These are phyloP conservation scores for Cicer cuneatum DNA, from an alignment of 306 rosid species.

Conservation along the genomic window DNA sequence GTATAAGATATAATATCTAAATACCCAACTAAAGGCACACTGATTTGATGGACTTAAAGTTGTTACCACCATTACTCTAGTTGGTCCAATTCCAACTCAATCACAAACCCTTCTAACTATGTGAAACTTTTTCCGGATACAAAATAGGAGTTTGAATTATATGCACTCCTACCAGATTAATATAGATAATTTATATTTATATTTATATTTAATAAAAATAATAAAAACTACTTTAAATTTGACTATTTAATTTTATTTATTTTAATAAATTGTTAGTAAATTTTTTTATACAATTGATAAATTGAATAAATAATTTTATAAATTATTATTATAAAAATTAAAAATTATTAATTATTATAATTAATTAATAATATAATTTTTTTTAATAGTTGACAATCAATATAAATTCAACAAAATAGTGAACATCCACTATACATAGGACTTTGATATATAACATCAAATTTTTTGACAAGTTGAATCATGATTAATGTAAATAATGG, in stretches of 20 bases:
- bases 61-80: slow-evolving; percentile 43
- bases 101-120: slow-evolving; percentile 27
- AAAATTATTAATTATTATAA: too few species aligned
- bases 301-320: too few species aligned
- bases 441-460: slow-evolving; percentile 32
- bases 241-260: too few species aligned
- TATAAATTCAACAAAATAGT: slow-evolving; percentile 33
- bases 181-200: too few species aligned
- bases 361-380: too few species aligned
- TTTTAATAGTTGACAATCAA: too few species aligned
- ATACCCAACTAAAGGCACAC: slow-evolving; percentile 35
- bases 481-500: slow-evolving; percentile 32
- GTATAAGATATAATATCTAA: slow-evolving; percentile 39
- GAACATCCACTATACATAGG: slow-evolving; percentile 40
- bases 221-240: too few species aligned
- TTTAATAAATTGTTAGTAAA: too few species aligned
- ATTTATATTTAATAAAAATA: too few species aligned
- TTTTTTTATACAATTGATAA: too few species aligned
- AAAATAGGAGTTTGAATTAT: background rate
- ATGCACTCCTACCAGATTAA: too few species aligned
- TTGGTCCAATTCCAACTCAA: slow-evolving; percentile 46
- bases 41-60: slow-evolving; percentile 61
- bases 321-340: too few species aligned
- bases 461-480: slow-evolving; percentile 42
- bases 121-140: slow-evolving; percentile 44